Evolutionary conservation across 1,139 yeast genomes (phyloP), one percentile per base, ranked within the genome.

Genomic region (Kurtzmaniella natalensis): DNA sequence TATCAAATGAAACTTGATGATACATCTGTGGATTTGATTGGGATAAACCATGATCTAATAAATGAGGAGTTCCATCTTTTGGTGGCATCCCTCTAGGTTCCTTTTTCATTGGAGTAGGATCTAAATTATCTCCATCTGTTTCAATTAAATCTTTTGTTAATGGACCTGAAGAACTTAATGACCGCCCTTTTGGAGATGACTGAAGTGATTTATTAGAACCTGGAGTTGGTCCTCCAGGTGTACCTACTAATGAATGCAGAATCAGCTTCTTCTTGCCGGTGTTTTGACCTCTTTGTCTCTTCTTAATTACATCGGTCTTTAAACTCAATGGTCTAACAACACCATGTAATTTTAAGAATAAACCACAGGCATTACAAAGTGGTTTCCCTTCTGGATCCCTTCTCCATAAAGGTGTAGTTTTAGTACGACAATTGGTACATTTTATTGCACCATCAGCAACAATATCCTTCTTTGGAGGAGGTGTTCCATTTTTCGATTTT

Each of bases 241-340:
- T 34, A 2, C 33, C 28, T 19, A 11, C n/a, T n/a, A 28, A 22
- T 6, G 27, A n/a, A 10, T 28, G 21, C 18, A 31, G 31, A 14
- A 20, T 25, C 11, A 28, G 15, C 28, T 20, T 18, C 33, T 35
- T 35, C 17, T 32, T 35, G 15, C 32, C 31, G 11, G 30, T 20
- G 14, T 25, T 32, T 28, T 25, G 38, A 18, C 38, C 38, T 23
- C 38, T 29, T 25, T 35, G 38, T 51, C 96, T 72, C 39, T 92
- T 81, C 59, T 87, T 86, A 50, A 89, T 89, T 10, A 88, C 88
- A 59, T 88, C 95, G 3, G 95, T 87, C 56, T 89, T 89, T 45
- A 89, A 64, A 28, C 92, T 61, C 33, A 73, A 59, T 5, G 80
- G 81, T 31, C 81, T 51, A 4, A 74, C 72, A 7, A 75, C 76